phyloP scores from a whole-genome alignment of 139 green algal genomes.

The Ulvella scutata region DNA sequence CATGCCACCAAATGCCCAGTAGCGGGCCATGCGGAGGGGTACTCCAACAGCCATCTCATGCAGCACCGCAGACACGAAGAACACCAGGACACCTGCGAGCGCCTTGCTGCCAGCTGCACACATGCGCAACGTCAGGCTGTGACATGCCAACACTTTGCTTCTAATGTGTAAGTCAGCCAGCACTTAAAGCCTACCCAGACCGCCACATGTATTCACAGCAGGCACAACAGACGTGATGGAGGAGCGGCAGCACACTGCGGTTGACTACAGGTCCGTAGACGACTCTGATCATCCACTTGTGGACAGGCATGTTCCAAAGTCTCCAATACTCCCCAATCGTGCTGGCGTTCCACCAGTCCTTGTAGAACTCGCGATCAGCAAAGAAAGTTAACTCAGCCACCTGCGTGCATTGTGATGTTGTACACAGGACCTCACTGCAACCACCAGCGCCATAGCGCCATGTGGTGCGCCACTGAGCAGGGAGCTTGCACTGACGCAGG shows the following conservation, averaged over 20 bases:
- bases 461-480: too few species aligned
- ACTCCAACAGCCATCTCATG: conserved; percentile 79
- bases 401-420: too few species aligned
- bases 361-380: conserved; percentile 90
- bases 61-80: conserved; percentile 62
- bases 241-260: too few species aligned
- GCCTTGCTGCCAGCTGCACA: conserved; percentile 6
- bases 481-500: too few species aligned
- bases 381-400: conserved; percentile 69
- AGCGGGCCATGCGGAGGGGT: conserved; percentile 67
- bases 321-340: conserved; percentile 83
- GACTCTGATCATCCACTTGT: conserved; percentile 85
- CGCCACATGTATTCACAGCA: too few species aligned
- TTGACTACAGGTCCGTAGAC: conserved; percentile 73
- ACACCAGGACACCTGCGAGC: conserved; percentile 35
- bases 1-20: conserved; percentile 70
- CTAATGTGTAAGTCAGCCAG: too few species aligned
- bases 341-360: conserved; percentile 89
- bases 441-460: too few species aligned
- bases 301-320: conserved; percentile 88
- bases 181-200: too few species aligned
- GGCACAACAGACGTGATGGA: too few species aligned
- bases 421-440: too few species aligned
- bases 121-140: too few species aligned
- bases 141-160: too few species aligned